These are phyloP conservation scores for Erodium texanum DNA, from an alignment of 441 rosid species.

Conservation along the genomic window DNA sequence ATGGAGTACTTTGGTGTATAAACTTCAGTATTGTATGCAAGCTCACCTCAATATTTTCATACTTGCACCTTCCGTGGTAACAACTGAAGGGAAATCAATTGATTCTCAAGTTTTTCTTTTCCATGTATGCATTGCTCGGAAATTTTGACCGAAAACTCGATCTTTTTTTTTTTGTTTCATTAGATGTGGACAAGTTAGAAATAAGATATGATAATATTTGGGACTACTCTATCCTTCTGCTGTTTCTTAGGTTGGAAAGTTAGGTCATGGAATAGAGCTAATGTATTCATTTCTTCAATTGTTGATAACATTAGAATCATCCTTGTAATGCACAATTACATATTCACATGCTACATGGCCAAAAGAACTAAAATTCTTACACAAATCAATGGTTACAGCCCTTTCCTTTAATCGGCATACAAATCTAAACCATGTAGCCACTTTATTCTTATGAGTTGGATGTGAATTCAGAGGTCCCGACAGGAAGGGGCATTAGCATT, in stretches of 20 bases:
- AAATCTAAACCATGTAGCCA: slow-evolving; percentile 1
- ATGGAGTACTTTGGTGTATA: not conserved
- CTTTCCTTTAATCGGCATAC: slow-evolving; percentile 12
- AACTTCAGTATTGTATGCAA: not conserved
- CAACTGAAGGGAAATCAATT: not conserved
- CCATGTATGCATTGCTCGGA: not conserved
- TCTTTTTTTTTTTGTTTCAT: not conserved
- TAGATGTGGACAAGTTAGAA: not conserved
- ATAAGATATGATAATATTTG: not conserved
- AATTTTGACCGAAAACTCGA: not conserved
- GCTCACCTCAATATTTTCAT: not conserved
- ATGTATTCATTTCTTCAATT: not conserved
- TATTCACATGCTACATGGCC: slow-evolving; percentile 23
- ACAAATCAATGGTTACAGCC: slow-evolving; percentile 4
- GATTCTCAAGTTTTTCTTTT: not conserved
- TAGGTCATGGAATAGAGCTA: not conserved
- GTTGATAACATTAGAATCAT: not conserved
- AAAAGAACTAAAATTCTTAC: not conserved
- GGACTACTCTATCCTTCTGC: not conserved
- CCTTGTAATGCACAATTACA: slow-evolving; percentile 13
- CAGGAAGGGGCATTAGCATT: slow-evolving; percentile 12
- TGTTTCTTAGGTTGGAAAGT: not conserved
- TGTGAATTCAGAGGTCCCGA: slow-evolving; percentile 10
- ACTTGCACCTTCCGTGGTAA: not conserved
- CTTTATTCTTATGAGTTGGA: slow-evolving; percentile 18